phyloP scores from a whole-genome alignment of 768 basidiomycete genomes.

The Mycena amicta region DNA sequence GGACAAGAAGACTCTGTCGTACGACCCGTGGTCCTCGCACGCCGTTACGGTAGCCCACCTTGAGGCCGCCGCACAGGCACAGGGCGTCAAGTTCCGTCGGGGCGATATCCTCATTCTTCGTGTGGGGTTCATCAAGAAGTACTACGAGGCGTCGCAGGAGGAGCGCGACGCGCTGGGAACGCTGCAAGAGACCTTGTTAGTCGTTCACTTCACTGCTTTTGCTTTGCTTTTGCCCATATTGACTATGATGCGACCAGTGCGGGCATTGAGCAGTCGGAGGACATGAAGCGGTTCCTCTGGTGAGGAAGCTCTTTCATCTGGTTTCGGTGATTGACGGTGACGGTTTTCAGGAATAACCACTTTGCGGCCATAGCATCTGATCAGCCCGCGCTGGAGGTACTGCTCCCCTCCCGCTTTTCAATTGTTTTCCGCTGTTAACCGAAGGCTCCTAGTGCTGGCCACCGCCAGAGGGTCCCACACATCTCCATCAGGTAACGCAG shows the following conservation, averaged over 20 bases:
- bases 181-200: slow-evolving; percentile 57
- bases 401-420: slow-evolving; percentile 7
- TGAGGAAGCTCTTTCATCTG: slow-evolving; percentile 30
- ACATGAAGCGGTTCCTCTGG: slow-evolving; percentile 78
- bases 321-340: background rate
- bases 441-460: slow-evolving; percentile 54
- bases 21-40: slow-evolving; percentile 65
- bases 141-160: slow-evolving; percentile 41
- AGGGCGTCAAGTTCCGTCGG: slow-evolving; percentile 59
- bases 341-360: slow-evolving; percentile 63
- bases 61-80: slow-evolving; percentile 56
- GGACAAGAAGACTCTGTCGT: slow-evolving; percentile 44
- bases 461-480: slow-evolving; percentile 39
- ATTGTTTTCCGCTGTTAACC: slow-evolving; percentile 13
- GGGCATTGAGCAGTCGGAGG: slow-evolving; percentile 67
- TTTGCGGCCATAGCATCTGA: slow-evolving; percentile 72
- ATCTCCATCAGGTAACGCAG: slow-evolving; percentile 55
- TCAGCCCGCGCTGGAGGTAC: slow-evolving; percentile 65
- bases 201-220: slow-evolving; percentile 1
- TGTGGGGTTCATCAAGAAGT: slow-evolving; percentile 65
- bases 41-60: slow-evolving; percentile 56
- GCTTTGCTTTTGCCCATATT: background rate
- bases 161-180: slow-evolving; percentile 45
- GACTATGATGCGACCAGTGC: slow-evolving; percentile 45
- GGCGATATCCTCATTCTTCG: slow-evolving; percentile 66